Conservation (phyloP, 2,329 filamentous ascomycete species). For the Fusarium equiseti region DNA sequence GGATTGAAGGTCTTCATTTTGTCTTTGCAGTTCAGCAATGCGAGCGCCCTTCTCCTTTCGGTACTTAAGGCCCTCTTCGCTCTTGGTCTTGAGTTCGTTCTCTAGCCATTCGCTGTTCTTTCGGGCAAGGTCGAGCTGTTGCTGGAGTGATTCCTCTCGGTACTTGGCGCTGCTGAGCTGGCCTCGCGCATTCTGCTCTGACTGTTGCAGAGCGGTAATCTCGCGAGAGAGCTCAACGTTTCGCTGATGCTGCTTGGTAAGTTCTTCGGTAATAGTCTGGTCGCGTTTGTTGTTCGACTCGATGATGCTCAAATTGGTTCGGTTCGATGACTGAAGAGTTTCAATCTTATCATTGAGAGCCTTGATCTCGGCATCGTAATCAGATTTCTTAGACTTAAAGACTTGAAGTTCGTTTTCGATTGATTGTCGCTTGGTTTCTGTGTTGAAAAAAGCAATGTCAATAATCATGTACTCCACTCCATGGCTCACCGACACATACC, state of each 20-base stretch:
- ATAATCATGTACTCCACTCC: slow-evolving; percentile 12
- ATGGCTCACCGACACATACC: slow-evolving; percentile 64
- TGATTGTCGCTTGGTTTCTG: slow-evolving; percentile 80
- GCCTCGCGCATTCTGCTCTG: slow-evolving; percentile 83
- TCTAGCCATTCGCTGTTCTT: slow-evolving; percentile 95
- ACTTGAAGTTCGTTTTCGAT: slow-evolving; percentile 85
- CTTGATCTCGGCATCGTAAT: slow-evolving; percentile 80
- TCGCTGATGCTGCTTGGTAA: slow-evolving; percentile 90
- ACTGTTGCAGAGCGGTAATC: slow-evolving; percentile 83
- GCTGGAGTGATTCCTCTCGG: slow-evolving; percentile 88
- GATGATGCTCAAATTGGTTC: slow-evolving; percentile 88
- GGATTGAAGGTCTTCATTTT: slow-evolving; percentile 85
- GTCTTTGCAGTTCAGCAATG: slow-evolving; percentile 87
- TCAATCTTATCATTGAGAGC: slow-evolving; percentile 84
- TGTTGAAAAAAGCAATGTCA: slow-evolving; percentile 22
- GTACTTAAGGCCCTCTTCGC: slow-evolving; percentile 86
- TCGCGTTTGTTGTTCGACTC: slow-evolving; percentile 91
- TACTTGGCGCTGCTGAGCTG: slow-evolving; percentile 86
- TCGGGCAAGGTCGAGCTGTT: slow-evolving; percentile 89
- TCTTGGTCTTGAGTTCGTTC: slow-evolving; percentile 90
- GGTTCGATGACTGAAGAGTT: slow-evolving; percentile 90
- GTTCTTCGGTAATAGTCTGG: slow-evolving; percentile 85
- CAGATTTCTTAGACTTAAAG: slow-evolving; percentile 79
- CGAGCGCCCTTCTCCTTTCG: slow-evolving; percentile 94
- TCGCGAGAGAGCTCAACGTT: slow-evolving; percentile 86